Base-by-base conservation (phyloP, 192 early-diverging fungal genomes). In the Physocladia obscura region DNA sequence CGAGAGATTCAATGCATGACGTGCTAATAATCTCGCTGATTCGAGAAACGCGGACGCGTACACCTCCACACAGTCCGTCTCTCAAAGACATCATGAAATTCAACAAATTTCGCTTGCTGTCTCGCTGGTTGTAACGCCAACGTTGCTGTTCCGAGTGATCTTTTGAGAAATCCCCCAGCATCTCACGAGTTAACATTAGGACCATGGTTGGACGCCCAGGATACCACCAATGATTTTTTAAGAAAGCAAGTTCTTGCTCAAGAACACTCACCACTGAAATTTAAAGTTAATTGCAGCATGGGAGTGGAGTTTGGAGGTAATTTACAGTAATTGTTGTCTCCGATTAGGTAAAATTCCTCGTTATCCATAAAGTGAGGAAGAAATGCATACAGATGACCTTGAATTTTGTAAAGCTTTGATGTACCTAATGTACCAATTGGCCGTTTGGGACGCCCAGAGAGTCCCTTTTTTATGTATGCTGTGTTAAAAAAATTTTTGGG, bases 351-450 rank as follows among this genome's bases (percentile, higher is more conserved):
- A 71, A 91, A 94, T 67, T 93, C 88, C 57, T 91, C 90, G 51
- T 80, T 85, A 65, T 94, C 91, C 88, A 94, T 89, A 67, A 94
- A 94, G 51, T 92, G 86, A 35, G 93, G 93, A 0, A 90, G 84
- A 62, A 94, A 94, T 0, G 90, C 74, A 69, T 93, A 94, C 11
- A 94, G 69, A 17, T 88, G 81, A 0, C 93, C 93, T 68, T 93
- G 87, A 21, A 90, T 89, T 24, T 90, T 85, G 77, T 93, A 94
- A 6, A 94, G 76, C 55, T 89, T 88, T 36, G 85, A 89, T 17
- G 93, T 94, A 65, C 84, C 82, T 24, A 94, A 75, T 0, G 89
- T 89, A 49, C 93, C 93, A 27, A 94, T 81, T 2, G 91, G 90
- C 27, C 90, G 79, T 68, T 86, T 82, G 5, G 91, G 90, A 49